phyloP scores from a whole-genome alignment of 2,329 filamentous ascomycete genomes.

The Penicillium italicum region DNA sequence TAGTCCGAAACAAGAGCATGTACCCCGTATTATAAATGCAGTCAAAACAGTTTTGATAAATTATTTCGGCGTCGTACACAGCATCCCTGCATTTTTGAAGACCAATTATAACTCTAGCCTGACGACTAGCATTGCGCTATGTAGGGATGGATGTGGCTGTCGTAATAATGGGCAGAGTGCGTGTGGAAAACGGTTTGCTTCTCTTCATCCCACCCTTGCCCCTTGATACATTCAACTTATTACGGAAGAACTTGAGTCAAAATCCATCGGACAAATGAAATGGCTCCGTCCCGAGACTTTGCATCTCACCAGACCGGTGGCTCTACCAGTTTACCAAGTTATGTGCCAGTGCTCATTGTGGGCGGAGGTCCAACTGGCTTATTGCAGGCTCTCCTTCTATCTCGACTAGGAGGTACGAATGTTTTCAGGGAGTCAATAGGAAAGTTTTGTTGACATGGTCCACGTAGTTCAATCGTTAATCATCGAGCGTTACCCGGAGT shows the following conservation, averaged over 20 bases:
- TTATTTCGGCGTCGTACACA: neutral
- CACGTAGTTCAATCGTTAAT: constrained; percentile 10
- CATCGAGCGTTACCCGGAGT: constrained; percentile 21
- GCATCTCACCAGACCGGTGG: neutral
- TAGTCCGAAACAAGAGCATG: neutral
- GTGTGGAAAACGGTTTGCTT: neutral
- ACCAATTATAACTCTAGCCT: neutral
- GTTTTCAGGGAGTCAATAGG: neutral
- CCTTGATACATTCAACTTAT: too few species aligned
- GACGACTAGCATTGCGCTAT: neutral
- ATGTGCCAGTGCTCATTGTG: constrained; percentile 30
- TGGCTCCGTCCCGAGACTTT: constrained; percentile 2
- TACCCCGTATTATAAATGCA: neutral
- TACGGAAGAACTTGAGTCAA: too few species aligned
- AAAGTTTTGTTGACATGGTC: neutral
- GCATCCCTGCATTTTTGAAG: neutral
- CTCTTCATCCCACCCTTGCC: neutral
- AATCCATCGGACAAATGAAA: neutral
- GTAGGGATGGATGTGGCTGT: neutral
- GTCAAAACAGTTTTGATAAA: neutral
- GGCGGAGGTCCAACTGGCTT: constrained; percentile 39
- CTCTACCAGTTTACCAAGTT: neutral
- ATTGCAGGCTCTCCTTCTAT: constrained; percentile 33
- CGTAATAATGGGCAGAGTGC: constrained; percentile 1
- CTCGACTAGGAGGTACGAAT: constrained; percentile 25